A percentile compares a stretch with the other conserved stretches of the same genome.
phyloP scores from a whole-genome alignment of 306 rosid genomes.

The Trifolium fragiferum region DNA sequence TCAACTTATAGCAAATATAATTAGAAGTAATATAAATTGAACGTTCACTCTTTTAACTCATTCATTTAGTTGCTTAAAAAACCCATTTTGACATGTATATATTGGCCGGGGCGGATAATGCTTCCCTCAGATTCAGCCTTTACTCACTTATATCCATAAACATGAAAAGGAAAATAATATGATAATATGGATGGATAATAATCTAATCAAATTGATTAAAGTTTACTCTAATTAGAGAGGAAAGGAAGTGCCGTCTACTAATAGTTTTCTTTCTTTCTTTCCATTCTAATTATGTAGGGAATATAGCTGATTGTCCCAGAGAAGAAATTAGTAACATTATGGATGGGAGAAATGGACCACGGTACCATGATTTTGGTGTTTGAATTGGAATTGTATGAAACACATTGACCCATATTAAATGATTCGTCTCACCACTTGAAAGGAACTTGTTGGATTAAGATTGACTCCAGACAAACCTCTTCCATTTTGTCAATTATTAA shows the following conservation, averaged over 20 bases:
- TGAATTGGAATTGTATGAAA: neutral
- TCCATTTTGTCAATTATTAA: constrained; percentile 23
- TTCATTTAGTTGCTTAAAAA: no score
- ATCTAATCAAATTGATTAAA: neutral
- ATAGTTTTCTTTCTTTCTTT: neutral
- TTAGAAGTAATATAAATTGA: no score
- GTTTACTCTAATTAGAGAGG: neutral
- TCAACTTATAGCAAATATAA: no score
- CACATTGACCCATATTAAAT: constrained; percentile 2
- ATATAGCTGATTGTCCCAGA: neutral
- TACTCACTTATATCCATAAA: no score
- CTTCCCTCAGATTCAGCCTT: no score
- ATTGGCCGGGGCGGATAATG: no score
- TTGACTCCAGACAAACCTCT: constrained; percentile 14
- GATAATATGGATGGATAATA: no score
- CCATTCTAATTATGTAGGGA: neutral
- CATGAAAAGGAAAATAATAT: no score
- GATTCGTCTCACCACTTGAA: constrained; percentile 6
- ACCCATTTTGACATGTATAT: no score
- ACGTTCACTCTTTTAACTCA: no score
- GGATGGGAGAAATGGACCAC: constrained; percentile 34
- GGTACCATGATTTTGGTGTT: neutral
- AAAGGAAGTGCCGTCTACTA: neutral
- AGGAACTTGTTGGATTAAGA: constrained; percentile 9
- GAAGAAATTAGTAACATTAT: neutral